Conservation (phyloP, 768 basidiomycete species). For the Agaricus sinodeliciosus region DNA sequence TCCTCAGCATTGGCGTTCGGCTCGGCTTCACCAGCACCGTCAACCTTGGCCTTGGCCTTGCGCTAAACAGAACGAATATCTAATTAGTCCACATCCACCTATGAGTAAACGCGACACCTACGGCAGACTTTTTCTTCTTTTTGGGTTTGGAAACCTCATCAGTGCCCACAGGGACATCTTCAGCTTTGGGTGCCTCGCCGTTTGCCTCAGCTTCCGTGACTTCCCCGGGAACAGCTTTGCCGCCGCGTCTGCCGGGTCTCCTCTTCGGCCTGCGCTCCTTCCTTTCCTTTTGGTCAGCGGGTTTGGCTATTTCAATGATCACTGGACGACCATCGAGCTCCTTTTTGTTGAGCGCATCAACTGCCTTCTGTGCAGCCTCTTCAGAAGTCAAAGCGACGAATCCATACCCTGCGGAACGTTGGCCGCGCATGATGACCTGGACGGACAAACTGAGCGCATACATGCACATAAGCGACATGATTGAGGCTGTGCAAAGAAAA, state of each 20-base stretch:
- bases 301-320: slow-evolving; percentile 91
- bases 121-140: slow-evolving; percentile 73
- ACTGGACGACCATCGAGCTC: slow-evolving; percentile 87
- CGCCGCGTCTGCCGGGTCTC: slow-evolving; percentile 79
- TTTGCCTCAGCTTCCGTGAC: slow-evolving; percentile 87
- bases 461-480: slow-evolving; percentile 16
- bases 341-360: slow-evolving; percentile 78
- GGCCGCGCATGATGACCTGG: slow-evolving; percentile 81
- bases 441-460: slow-evolving; percentile 56
- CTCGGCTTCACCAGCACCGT: slow-evolving; percentile 26
- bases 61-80: slow-evolving; percentile 31
- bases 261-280: slow-evolving; percentile 76
- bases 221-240: slow-evolving; percentile 83
- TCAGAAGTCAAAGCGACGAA: slow-evolving; percentile 79
- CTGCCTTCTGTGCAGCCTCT: slow-evolving; percentile 83
- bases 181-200: slow-evolving; percentile 61
- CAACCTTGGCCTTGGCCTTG: slow-evolving; percentile 45
- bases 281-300: slow-evolving; percentile 80
- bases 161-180: slow-evolving; percentile 45
- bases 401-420: slow-evolving; percentile 86
- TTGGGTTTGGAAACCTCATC: slow-evolving; percentile 74
- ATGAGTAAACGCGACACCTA: slow-evolving; percentile 29
- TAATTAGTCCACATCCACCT: slow-evolving; percentile 10
- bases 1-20: slow-evolving; percentile 26
- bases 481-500: slow-evolving; percentile 37